phyloP scores from a whole-genome alignment of 2,329 filamentous ascomycete genomes.

The Aureobasidium sp. region DNA sequence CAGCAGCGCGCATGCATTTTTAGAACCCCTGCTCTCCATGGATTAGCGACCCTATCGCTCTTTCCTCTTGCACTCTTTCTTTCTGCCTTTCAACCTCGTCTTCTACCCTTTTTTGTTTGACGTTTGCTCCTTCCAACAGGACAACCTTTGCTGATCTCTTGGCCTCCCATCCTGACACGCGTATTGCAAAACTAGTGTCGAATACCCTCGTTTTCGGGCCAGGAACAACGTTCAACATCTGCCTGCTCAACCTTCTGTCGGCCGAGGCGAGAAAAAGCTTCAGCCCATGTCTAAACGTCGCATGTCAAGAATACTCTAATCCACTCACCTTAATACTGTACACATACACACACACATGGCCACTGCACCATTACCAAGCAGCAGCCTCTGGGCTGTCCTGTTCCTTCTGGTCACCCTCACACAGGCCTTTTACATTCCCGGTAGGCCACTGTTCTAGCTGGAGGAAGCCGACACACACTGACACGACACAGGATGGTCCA shows the following conservation, averaged over 20 bases:
- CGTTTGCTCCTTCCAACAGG: neutral
- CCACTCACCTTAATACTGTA: neutral
- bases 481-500: constrained; percentile 61
- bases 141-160: neutral
- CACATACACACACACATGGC: constrained; percentile 28
- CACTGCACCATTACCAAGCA: constrained; percentile 33
- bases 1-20: constrained; percentile 4
- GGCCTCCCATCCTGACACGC: neutral
- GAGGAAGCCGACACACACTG: neutral
- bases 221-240: neutral
- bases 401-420: constrained; percentile 42
- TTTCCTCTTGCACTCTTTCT: neutral
- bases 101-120: neutral
- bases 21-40: constrained; percentile 4
- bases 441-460: constrained; percentile 40
- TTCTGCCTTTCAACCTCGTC: neutral
- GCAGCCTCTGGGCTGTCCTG: constrained; percentile 43
- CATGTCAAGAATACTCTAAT: constrained; percentile 5
- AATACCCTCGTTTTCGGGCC: neutral
- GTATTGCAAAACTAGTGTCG: constrained; percentile 12
- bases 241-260: neutral
- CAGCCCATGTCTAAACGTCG: neutral
- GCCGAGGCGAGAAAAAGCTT: neutral
- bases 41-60: neutral
- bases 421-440: constrained; percentile 78